phyloP scores from a whole-genome alignment of 1,284 basidiomycete genomes.

The Pseudozyma thailandica region DNA sequence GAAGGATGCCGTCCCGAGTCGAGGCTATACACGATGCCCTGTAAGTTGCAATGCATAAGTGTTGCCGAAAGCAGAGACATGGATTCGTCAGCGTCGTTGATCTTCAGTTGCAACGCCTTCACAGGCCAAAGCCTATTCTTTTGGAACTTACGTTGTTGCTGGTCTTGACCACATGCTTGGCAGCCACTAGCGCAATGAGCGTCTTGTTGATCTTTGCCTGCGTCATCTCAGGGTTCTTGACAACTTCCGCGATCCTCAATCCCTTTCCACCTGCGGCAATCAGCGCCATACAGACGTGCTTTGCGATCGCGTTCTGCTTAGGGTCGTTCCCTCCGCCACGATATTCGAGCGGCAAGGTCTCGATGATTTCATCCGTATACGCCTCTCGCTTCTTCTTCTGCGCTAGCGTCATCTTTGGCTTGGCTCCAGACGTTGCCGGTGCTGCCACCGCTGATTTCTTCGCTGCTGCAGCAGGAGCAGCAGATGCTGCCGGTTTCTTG shows the following conservation, averaged over 20 bases:
- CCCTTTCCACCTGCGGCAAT: slow-evolving; percentile 55
- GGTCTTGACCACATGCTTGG: slow-evolving; percentile 82
- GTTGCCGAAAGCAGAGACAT: background rate
- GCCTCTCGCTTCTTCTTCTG: slow-evolving; percentile 76
- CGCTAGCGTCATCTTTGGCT: slow-evolving; percentile 78
- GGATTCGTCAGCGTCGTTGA: slow-evolving; percentile 2
- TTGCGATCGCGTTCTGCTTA: slow-evolving; percentile 57
- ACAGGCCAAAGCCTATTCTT: background rate
- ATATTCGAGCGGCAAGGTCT: slow-evolving; percentile 86
- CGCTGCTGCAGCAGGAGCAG: slow-evolving; percentile 8
- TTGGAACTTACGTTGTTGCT: slow-evolving; percentile 68
- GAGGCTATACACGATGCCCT: slow-evolving; percentile 64
- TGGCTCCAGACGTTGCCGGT: slow-evolving; percentile 62
- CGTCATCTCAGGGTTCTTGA: slow-evolving; percentile 81
- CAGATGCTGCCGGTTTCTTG: slow-evolving; percentile 33
- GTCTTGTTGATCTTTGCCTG: slow-evolving; percentile 92
- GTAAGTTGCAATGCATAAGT: background rate
- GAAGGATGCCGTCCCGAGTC: slow-evolving; percentile 52
- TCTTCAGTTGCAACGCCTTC: background rate
- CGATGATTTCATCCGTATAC: slow-evolving; percentile 73
- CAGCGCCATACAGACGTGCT: slow-evolving; percentile 61
- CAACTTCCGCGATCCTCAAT: slow-evolving; percentile 75
- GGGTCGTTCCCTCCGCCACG: slow-evolving; percentile 79
- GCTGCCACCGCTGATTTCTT: slow-evolving; percentile 20
- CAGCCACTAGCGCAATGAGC: slow-evolving; percentile 85